Conservation (phyloP, 441 rosid species). For the Populus hybrid region DNA sequence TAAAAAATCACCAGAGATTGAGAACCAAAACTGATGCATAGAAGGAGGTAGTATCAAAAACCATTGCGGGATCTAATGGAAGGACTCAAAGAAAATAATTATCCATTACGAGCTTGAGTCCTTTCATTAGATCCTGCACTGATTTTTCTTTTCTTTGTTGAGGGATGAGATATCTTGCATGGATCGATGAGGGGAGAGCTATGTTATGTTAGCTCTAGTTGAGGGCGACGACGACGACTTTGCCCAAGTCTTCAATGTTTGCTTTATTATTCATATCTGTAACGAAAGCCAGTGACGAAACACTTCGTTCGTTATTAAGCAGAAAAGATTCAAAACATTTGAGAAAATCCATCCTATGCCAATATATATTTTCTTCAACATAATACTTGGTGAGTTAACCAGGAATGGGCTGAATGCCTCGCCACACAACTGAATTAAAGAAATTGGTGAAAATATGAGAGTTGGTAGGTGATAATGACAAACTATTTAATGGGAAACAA, state of each 20-base stretch:
- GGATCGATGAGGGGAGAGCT: too few relatives aligned
- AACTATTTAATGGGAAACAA: too few relatives aligned
- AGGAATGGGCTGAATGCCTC: not conserved
- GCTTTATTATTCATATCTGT: not conserved
- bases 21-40: too few relatives aligned
- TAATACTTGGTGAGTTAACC: not conserved
- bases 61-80: not conserved
- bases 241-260: not conserved
- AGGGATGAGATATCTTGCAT: too few relatives aligned
- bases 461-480: not conserved
- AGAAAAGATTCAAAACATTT: not conserved
- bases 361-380: not conserved
- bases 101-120: not conserved
- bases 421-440: not conserved
- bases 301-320: not conserved
- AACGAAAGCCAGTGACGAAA: not conserved
- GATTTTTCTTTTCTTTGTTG: too few relatives aligned
- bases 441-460: not conserved
- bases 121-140: not conserved
- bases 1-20: too few relatives aligned
- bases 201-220: too few relatives aligned
- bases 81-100: not conserved
- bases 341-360: not conserved
- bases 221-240: not conserved
- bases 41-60: not conserved